A percentile compares a stretch with the other conserved stretches of the same genome.
Conservation (phyloP, 2,329 filamentous ascomycete species). For the Exophiala bonariae region DNA sequence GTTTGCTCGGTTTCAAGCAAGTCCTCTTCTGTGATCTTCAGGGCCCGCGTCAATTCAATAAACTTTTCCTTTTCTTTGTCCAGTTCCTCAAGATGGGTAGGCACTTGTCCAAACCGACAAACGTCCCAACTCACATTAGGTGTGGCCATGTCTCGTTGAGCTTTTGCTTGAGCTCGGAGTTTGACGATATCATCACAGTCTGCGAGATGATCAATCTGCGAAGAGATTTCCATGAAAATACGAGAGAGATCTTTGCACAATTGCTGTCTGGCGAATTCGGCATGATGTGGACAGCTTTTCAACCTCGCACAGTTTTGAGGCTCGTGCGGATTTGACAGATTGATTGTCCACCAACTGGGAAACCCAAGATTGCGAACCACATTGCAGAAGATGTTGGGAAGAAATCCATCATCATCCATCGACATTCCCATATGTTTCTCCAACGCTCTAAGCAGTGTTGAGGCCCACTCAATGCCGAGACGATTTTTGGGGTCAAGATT, state of each 20-base stretch:
- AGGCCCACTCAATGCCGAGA: background rate
- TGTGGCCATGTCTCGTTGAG: background rate
- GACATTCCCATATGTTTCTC: background rate
- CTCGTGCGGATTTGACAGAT: slow-evolving; percentile 11
- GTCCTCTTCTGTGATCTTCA: background rate
- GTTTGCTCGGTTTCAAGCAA: slow-evolving; percentile 28
- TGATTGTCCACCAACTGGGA: background rate
- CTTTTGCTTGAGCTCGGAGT: background rate
- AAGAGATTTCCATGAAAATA: background rate
- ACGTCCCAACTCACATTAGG: background rate
- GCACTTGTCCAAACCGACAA: background rate
- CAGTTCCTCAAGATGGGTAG: slow-evolving; percentile 29
- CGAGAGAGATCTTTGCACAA: background rate
- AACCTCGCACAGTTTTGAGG: slow-evolving; percentile 7
- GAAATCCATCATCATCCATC: background rate
- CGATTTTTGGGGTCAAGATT: background rate
- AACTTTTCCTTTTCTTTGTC: slow-evolving; percentile 40
- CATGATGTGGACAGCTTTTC: background rate
- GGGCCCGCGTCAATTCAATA: slow-evolving; percentile 39
- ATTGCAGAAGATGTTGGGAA: background rate
- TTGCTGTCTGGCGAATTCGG: background rate
- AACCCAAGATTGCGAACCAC: background rate
- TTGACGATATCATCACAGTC: background rate
- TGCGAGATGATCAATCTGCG: too few species aligned
- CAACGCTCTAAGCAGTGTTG: background rate